Base-by-base conservation (phyloP, 2,329 filamentous ascomycete genomes). In the Sarocladium strictum region DNA sequence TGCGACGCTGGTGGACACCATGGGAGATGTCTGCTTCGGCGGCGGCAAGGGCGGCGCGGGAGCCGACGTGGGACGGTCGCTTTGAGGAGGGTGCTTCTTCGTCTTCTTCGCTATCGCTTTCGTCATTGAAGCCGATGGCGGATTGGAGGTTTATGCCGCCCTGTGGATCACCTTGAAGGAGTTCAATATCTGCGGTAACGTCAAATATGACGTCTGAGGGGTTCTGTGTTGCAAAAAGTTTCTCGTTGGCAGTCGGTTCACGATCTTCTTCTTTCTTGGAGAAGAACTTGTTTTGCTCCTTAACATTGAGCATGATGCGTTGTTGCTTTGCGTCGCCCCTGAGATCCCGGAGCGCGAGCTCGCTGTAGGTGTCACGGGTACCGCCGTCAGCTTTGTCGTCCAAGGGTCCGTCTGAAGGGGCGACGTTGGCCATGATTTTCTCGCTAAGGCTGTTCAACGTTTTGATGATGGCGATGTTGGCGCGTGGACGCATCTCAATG, bases 361-460 rank as follows among this genome's bases (percentile, higher is more conserved):
- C 78, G 58, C 85, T 83, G 64, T 86, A 94, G 0, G 86, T 85
- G 61, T 91, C 87, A 57, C 90, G 86, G 63, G 85, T 74, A 2
- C 84, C 85, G 2, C 84, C 85, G 19, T 61, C 62, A 14, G 43
- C 43, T 4, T 61, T 51, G 53, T 84, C 81, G 2, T 85, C 81
- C 4, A 77, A 79, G 57, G 85, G 80, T 1, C 81, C 78, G 66
- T 97, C 91, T 4, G 86, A 83, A 1, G 91, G 87, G 2, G 87
- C 83, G 11, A 96, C 90, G 59, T 92, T 88, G 49, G 87, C 87
- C 80, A 99, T 87, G 67, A 99, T 88, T 71, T 95, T 97, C 69
- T 94, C 90, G 63, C 90, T 96, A 55, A 97, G 79, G 57, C 81
- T 90, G 67, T 99, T 99, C 55, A 99, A 75, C 0, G 90, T 91